phyloP scores from a whole-genome alignment of 805 yeast species.

The Limtongia smithiae region DNA sequence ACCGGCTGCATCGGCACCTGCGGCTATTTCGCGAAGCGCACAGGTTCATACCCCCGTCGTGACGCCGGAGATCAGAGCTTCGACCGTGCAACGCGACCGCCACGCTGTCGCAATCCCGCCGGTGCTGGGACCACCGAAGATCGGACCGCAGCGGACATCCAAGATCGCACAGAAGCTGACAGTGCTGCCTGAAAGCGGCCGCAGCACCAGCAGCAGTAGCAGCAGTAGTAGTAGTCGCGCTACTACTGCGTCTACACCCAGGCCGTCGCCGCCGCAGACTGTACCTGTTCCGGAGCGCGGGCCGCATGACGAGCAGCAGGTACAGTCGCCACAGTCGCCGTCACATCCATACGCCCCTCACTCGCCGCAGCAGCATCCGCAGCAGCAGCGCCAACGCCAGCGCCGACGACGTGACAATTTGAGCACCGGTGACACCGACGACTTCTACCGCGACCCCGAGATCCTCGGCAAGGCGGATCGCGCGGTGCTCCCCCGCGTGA shows the following conservation, averaged over 20 bases:
- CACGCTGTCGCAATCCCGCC: conserved; percentile 6
- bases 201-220: conserved; percentile 1
- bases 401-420: no score
- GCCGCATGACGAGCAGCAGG: neutral
- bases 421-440: conserved; percentile 50
- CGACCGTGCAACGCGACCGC: neutral
- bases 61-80: no score
- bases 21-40: no score
- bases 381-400: no score
- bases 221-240: conserved; percentile 48
- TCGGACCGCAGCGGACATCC: conserved; percentile 64
- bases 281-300: neutral
- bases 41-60: no score
- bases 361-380: no score
- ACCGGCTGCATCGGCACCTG: no score
- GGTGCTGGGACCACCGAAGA: conserved; percentile 13
- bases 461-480: conserved; percentile 82
- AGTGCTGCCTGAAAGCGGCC: conserved; percentile 65
- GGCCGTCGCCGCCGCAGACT: conserved; percentile 39
- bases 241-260: conserved; percentile 52
- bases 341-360: no score
- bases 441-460: conserved; percentile 78
- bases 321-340: no score
- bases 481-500: conserved; percentile 82
- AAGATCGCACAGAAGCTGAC: conserved; percentile 86